Percentiles rank a stretch among this genome's conserved stretches.
Conservation (phyloP, 306 rosid genomes). For the Quercus rubra region DNA sequence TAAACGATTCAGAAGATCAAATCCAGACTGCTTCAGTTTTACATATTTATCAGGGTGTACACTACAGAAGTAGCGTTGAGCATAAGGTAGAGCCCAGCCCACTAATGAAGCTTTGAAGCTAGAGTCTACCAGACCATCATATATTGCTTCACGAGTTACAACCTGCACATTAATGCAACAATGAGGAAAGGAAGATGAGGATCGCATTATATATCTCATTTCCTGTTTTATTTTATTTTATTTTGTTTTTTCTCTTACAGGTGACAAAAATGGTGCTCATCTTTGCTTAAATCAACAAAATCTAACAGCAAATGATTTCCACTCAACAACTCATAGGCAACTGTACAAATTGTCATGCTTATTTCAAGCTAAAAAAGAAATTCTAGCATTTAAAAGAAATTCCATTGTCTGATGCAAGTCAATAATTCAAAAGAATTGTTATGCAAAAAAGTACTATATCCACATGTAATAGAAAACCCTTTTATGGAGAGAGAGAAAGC, state of each 20-base stretch:
- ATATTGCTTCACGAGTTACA: slow-evolving; percentile 80
- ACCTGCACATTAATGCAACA: slow-evolving; percentile 53
- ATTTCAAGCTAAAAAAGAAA: background rate
- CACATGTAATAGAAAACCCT: background rate
- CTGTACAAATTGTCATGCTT: background rate
- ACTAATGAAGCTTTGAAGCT: slow-evolving; percentile 56
- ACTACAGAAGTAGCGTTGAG: slow-evolving; percentile 76
- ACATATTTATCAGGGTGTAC: slow-evolving; percentile 53
- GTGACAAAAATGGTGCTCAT: background rate
- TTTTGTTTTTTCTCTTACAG: background rate
- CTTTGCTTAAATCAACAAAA: background rate
- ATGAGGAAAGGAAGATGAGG: background rate
- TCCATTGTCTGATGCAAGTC: background rate
- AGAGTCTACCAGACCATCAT: slow-evolving; percentile 52
- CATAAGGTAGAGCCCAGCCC: slow-evolving; percentile 84
- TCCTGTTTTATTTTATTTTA: background rate
- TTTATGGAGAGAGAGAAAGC: background rate
- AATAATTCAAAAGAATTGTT: background rate
- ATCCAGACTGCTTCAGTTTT: slow-evolving; percentile 69
- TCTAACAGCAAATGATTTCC: background rate
- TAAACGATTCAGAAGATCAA: slow-evolving; percentile 38
- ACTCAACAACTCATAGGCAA: background rate
- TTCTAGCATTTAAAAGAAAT: background rate
- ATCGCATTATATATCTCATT: background rate
- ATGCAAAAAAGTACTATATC: background rate